These are phyloP conservation scores for Globisporangium okanoganense DNA, from an alignment of 352 stramenopile species.

Conservation along the genomic window DNA sequence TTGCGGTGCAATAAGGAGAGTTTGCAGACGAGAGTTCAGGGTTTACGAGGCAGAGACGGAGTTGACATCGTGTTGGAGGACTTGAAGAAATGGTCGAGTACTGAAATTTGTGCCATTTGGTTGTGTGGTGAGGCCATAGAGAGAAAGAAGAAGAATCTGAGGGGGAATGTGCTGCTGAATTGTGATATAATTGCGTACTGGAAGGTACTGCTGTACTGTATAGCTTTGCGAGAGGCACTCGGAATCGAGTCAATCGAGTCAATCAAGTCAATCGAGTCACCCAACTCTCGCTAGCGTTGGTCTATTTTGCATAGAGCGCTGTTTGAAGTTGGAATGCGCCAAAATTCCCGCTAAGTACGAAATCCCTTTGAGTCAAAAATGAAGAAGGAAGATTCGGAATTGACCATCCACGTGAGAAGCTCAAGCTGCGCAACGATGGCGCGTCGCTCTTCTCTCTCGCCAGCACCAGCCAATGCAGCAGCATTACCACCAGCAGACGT, in stretches of 20 bases:
- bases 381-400: neutral
- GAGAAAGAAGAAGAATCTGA: neutral
- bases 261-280: too few relatives aligned
- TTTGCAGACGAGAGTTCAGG: neutral
- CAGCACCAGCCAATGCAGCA: neutral
- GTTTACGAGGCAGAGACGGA: neutral
- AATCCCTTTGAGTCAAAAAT: neutral
- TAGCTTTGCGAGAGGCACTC: too few relatives aligned
- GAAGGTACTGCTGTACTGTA: too few relatives aligned
- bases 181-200: too few relatives aligned
- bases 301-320: neutral
- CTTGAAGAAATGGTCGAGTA: neutral
- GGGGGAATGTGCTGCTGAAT: too few relatives aligned
- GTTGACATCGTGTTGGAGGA: neutral
- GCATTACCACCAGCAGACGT: neutral
- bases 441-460: slow-evolving; percentile 1
- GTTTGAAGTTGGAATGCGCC: neutral
- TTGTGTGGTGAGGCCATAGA: neutral
- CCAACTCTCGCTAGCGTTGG: neutral
- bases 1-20: neutral
- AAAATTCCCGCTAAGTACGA: neutral
- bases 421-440: neutral
- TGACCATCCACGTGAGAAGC: neutral
- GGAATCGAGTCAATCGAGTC: too few relatives aligned
- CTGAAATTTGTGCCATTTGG: neutral